Percentiles rank a stretch among this genome's conserved stretches.
These are phyloP conservation scores for Lipomyces spencermartinsiae DNA, from an alignment of 805 yeast species.

Conservation along the genomic window DNA sequence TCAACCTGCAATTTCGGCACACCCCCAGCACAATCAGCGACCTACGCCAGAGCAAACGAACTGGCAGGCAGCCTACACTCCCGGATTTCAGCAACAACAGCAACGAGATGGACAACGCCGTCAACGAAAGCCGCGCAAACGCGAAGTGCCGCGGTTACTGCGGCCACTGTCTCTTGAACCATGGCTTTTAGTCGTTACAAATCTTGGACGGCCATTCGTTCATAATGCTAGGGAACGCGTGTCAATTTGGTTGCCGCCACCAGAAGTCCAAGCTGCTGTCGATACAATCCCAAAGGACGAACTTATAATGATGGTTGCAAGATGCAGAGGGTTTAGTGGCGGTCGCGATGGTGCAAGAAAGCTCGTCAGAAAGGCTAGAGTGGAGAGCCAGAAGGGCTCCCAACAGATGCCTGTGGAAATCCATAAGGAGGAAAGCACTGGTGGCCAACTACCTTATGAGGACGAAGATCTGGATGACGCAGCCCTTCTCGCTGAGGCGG, in stretches of 20 bases:
- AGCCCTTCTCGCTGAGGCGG: conserved; percentile 20
- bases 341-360: conserved; percentile 12
- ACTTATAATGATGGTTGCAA: conserved; percentile 48
- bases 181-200: conserved; percentile 54
- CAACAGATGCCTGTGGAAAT: background rate
- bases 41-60: background rate
- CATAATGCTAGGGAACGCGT: conserved; percentile 44
- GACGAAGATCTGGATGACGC: conserved; percentile 21
- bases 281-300: conserved; percentile 44
- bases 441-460: background rate
- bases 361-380: background rate
- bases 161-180: conserved; percentile 38
- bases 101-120: conserved; percentile 4
- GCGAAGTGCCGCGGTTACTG: conserved; percentile 25
- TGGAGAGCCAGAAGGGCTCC: conserved; percentile 15
- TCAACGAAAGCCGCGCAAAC: conserved; percentile 18
- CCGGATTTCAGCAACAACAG: conserved; percentile 11
- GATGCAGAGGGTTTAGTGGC: conserved; percentile 48
- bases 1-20: background rate
- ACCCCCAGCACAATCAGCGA: background rate
- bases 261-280: conserved; percentile 42
- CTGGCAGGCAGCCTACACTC: conserved; percentile 13
- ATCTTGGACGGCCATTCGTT: conserved; percentile 53
- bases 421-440: background rate
- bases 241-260: conserved; percentile 50